These are phyloP conservation scores for Inga leiocalycina DNA, from an alignment of 306 rosid genomes.

Conservation along the genomic window DNA sequence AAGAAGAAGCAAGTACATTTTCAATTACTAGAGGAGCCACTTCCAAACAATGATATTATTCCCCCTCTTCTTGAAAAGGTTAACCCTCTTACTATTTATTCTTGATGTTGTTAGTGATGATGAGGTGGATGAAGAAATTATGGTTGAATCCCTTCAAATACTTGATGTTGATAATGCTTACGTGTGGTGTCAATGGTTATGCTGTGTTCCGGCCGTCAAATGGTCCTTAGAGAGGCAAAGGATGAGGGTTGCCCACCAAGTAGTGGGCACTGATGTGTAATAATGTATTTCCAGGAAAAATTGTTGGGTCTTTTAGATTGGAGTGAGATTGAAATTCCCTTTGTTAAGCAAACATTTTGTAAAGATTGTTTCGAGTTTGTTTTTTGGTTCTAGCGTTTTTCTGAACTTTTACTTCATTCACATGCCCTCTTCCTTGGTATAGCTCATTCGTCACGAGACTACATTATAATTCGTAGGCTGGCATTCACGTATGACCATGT, in stretches of 20 bases:
- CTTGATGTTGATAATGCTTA: too few relatives aligned
- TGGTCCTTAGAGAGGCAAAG: slow-evolving; percentile 61
- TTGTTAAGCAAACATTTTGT: slow-evolving; percentile 75
- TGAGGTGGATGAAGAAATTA: too few relatives aligned
- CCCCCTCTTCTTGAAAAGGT: too few relatives aligned
- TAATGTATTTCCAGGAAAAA: slow-evolving; percentile 67
- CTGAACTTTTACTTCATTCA: slow-evolving; percentile 21
- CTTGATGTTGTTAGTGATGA: too few relatives aligned
- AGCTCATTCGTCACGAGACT: background rate
- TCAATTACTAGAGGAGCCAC: too few relatives aligned
- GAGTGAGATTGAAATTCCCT: slow-evolving; percentile 80
- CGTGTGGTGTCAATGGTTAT: slow-evolving; percentile 72
- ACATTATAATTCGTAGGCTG: background rate
- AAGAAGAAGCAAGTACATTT: too few relatives aligned
- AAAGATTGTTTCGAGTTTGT: slow-evolving; percentile 59
- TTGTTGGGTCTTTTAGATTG: slow-evolving; percentile 66
- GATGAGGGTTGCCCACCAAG: slow-evolving; percentile 29
- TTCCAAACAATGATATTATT: too few relatives aligned
- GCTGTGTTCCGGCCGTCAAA: slow-evolving; percentile 80
- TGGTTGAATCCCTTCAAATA: too few relatives aligned
- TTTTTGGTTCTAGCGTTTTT: slow-evolving; percentile 48
- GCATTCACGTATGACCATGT: background rate
- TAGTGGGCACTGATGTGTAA: slow-evolving; percentile 57
- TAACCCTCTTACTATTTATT: too few relatives aligned
- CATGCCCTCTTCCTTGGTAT: background rate